Conservation (phyloP, 495 filamentous ascomycete genomes). For the Penicillium samsonianum region DNA sequence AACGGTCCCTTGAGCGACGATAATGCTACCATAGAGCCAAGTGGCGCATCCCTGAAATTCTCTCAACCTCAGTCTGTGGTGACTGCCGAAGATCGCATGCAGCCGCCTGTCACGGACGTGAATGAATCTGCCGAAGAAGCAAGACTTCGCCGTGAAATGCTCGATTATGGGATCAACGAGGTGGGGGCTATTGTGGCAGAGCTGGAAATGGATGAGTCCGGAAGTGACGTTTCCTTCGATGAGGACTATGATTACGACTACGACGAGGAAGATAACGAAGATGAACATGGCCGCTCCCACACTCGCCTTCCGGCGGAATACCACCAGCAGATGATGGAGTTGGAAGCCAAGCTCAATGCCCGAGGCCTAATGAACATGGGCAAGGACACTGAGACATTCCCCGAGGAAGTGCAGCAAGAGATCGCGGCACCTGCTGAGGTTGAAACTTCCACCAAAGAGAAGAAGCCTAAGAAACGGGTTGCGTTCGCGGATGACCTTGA, state of each 20-base stretch:
- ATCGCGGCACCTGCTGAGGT: constrained; percentile 29
- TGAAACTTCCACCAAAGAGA: constrained; percentile 18
- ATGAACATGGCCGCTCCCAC: constrained; percentile 67
- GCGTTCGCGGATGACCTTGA: constrained; percentile 80
- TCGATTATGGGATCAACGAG: constrained; percentile 82
- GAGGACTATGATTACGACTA: constrained; percentile 54
- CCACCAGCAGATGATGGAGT: constrained; percentile 73
- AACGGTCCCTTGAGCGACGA: neutral
- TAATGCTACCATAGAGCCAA: constrained; percentile 8
- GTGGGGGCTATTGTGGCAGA: constrained; percentile 92
- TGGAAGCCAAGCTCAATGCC: constrained; percentile 71
- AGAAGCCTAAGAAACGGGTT: constrained; percentile 64
- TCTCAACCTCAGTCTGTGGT: constrained; percentile 25
- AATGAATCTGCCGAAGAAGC: constrained; percentile 81
- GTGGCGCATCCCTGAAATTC: constrained; percentile 13
- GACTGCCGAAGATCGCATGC: constrained; percentile 26
- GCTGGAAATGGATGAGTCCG: constrained; percentile 76
- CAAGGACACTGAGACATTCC: constrained; percentile 41
- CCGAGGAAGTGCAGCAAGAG: constrained; percentile 36
- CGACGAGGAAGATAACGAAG: constrained; percentile 60
- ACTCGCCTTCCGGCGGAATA: constrained; percentile 70
- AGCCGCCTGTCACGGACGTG: constrained; percentile 38
- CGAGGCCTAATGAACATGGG: constrained; percentile 56
- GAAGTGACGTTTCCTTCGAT: constrained; percentile 56
- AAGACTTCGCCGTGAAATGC: constrained; percentile 81